Evolutionary conservation across 805 yeast genomes (phyloP), one percentile per base, ranked within the genome.

Genomic region (Ogataea paradorogensis): DNA sequence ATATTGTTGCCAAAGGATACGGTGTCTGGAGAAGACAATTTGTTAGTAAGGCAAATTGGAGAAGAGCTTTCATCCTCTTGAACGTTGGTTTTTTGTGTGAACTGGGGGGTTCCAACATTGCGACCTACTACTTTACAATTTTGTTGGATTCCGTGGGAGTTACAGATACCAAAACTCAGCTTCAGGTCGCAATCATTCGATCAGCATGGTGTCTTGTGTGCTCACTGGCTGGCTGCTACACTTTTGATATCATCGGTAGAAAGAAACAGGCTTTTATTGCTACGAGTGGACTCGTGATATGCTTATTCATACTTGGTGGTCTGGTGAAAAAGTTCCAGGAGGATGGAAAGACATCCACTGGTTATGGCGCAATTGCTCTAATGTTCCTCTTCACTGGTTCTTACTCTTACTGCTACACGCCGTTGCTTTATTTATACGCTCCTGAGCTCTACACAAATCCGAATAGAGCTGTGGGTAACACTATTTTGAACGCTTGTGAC

Each of bases 301-400:
- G 47, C 20, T 37, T 53, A 22, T 47, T 47, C 35, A 37, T 48
- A 9, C 20, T 54, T n/a, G 57, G 55, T 18, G 57, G 48, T 9
- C 43, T 54, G 30, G 33, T 45, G 8, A 44, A 42, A 18, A 23
- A 24, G 5, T 42, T 33, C 27, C 45, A 43, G 14, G 38, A 38
- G 22, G 40, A 42, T 9, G 20, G 33, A 2, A 42, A 49, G 14
- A 40, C 35, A 16, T 72, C 79, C 25, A 37, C 44, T 25, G 43
- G 46, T 39, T 37, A 52, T 42, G 47, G 43, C 23, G 43, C 49
- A n/a, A 27, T 55, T 26, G 74, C 75, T 9, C 69, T 74, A 76
- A 73, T 76, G 42, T 74, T 73, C 66, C 49, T 74, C 28, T 71
- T 62, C 66, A 64, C 67, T 54, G 54, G 59, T 35, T 59, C 63